Conservation (phyloP, 2,329 filamentous ascomycete genomes). For the Monilinia aucupariae region DNA sequence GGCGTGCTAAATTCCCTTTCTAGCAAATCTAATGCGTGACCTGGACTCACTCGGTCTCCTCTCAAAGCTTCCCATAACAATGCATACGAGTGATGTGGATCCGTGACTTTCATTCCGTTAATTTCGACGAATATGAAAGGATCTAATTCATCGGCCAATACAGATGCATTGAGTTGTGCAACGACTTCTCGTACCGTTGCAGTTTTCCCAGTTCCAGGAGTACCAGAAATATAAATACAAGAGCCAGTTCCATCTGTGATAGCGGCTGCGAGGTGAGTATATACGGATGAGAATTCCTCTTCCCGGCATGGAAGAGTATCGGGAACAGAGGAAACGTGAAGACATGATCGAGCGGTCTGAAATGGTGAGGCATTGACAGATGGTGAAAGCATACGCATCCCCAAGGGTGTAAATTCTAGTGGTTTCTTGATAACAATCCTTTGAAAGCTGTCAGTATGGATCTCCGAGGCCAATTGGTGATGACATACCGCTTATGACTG, state of each 20-base stretch:
- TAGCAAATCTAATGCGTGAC: slow-evolving; percentile 84
- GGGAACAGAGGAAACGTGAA: slow-evolving; percentile 93
- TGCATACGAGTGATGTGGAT: slow-evolving; percentile 93
- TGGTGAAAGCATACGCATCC: slow-evolving; percentile 76
- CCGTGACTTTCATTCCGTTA: slow-evolving; percentile 99
- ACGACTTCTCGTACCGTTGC: slow-evolving; percentile 96
- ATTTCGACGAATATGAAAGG: slow-evolving; percentile 99
- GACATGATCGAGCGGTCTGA: slow-evolving; percentile 77
- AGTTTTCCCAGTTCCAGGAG: slow-evolving; percentile 94
- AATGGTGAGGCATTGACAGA: slow-evolving; percentile 78
- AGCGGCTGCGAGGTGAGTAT: slow-evolving; percentile 87
- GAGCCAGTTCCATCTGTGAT: slow-evolving; percentile 90
- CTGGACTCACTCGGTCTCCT: slow-evolving; percentile 84
- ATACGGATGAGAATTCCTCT: slow-evolving; percentile 84
- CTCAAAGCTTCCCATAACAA: slow-evolving; percentile 94
- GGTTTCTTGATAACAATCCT: slow-evolving; percentile 74
- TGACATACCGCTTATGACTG: slow-evolving; percentile 52
- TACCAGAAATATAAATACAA: slow-evolving; percentile 99
- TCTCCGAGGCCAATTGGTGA: neutral
- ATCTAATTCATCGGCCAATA: slow-evolving; percentile 84
- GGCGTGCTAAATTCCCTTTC: slow-evolving; percentile 91
- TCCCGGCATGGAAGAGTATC: slow-evolving; percentile 85
- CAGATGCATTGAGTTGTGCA: slow-evolving; percentile 78
- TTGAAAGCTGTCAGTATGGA: slow-evolving; percentile 8
- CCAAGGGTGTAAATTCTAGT: slow-evolving; percentile 92